Percentiles rank a stretch among this genome's conserved stretches.
phyloP scores from a whole-genome alignment of 768 basidiomycete species.

The Suillus americanus region DNA sequence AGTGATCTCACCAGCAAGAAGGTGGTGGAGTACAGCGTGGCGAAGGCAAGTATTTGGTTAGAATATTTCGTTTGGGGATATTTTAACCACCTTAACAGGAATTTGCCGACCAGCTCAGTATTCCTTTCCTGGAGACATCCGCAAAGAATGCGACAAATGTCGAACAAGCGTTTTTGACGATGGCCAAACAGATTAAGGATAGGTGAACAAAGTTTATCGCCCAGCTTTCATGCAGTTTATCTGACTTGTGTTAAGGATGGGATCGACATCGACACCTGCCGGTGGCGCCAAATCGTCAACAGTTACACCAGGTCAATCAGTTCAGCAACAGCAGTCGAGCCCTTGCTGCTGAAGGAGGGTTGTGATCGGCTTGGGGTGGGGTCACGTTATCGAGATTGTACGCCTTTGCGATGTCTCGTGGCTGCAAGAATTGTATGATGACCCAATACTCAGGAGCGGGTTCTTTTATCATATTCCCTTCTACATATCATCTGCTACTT shows the following conservation, averaged over 20 bases:
- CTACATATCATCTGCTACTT: conserved; percentile 9
- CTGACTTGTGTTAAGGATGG: conserved; percentile 58
- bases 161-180: conserved; percentile 98
- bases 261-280: conserved; percentile 72
- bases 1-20: conserved; percentile 98
- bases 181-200: conserved; percentile 96
- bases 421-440: conserved; percentile 19
- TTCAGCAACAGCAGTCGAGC: conserved; percentile 69
- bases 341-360: conserved; percentile 71
- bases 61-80: neutral
- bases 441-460: conserved; percentile 31
- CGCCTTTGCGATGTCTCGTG: conserved; percentile 24
- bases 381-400: conserved; percentile 15
- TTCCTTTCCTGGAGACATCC: conserved; percentile 98
- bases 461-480: conserved; percentile 33
- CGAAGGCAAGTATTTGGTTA: conserved; percentile 56
- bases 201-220: conserved; percentile 45
- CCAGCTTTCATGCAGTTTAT: neutral
- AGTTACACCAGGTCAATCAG: conserved; percentile 81
- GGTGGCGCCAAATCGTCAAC: conserved; percentile 80
- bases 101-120: conserved; percentile 91
- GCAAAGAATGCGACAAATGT: conserved; percentile 99
- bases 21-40: conserved; percentile 85
- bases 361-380: conserved; percentile 17
- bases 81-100: conserved; percentile 49